A percentile compares a stretch with the other conserved stretches of the same genome.
Conservation (phyloP, 768 basidiomycete species). For the Boletus edulis region DNA sequence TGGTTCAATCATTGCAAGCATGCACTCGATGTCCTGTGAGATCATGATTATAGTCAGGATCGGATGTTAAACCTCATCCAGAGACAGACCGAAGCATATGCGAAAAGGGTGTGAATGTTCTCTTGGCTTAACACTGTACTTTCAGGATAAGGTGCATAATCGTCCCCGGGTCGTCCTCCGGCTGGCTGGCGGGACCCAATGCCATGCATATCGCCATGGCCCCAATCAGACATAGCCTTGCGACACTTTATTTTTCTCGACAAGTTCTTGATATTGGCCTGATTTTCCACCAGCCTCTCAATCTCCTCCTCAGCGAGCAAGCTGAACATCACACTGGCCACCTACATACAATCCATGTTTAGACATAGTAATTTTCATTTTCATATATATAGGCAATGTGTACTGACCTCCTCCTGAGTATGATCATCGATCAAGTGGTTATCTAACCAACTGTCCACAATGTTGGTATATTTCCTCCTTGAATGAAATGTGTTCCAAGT, state of each 20-base stretch:
- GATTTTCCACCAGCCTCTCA: not conserved
- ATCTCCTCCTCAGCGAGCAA: not conserved
- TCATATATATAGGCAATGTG: no score
- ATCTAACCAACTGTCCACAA: not conserved
- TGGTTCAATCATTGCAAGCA: no score
- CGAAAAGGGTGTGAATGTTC: no score
- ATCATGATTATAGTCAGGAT: no score
- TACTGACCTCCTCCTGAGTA: not conserved
- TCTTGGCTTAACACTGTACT: no score
- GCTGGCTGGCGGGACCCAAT: not conserved
- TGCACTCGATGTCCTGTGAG: no score
- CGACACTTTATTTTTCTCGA: not conserved
- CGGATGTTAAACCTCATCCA: no score
- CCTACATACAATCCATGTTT: not conserved
- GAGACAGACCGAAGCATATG: no score
- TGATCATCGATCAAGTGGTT: not conserved
- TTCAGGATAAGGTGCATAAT: no score
- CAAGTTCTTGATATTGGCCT: not conserved
- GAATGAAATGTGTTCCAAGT: accelerated
- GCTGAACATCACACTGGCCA: not conserved
- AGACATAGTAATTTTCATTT: no score
- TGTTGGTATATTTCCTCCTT: not conserved
- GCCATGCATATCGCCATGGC: not conserved
- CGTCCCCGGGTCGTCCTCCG: not conserved
- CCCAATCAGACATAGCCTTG: not conserved